Percentiles rank a stretch among this genome's conserved stretches.
These are phyloP conservation scores for Aureoboletus auriporus DNA, from an alignment of 768 basidiomycete genomes.

Conservation along the genomic window DNA sequence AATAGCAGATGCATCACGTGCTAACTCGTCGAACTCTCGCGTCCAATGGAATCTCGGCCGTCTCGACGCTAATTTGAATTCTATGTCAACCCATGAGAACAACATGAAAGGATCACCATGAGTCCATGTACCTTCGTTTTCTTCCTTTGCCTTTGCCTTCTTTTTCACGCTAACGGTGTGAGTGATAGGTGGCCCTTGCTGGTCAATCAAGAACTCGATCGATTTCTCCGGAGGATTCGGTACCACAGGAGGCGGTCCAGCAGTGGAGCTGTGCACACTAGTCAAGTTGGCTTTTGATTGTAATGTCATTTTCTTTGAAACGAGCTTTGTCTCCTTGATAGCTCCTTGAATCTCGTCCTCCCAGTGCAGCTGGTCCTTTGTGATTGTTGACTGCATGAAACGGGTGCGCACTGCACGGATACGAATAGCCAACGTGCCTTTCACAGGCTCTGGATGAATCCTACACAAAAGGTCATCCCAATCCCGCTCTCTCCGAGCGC, in stretches of 20 bases:
- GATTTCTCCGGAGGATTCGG: conserved; percentile 49
- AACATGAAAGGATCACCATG: not conserved
- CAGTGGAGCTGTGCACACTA: conserved; percentile 1
- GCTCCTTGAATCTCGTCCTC: conserved; percentile 55
- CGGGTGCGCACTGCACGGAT: conserved; percentile 51
- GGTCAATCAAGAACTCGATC: conserved; percentile 45
- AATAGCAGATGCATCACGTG: conserved; percentile 79
- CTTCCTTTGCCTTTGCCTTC: conserved; percentile 27
- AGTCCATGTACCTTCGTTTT: conserved; percentile 25
- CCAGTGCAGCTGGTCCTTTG: conserved; percentile 53
- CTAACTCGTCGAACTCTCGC: conserved; percentile 82
- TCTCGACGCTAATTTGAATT: conserved; percentile 25
- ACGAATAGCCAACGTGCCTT: conserved; percentile 45
- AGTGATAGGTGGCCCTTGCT: conserved; percentile 44
- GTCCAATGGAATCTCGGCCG: conserved; percentile 82
- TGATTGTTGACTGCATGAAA: conserved; percentile 56
- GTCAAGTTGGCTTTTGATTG: conserved; percentile 21
- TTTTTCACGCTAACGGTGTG: conserved; percentile 33
- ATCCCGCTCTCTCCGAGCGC: conserved; percentile 52
- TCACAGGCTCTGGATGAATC: conserved; percentile 52
- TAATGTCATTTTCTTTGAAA: conserved; percentile 42
- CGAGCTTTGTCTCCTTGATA: conserved; percentile 51
- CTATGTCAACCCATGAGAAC: conserved; percentile 1
- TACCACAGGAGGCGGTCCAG: conserved; percentile 36
- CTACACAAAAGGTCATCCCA: conserved; percentile 58